Evolutionary conservation across 805 yeast species (phyloP).

Genomic region (Metschnikowia picachoensis): DNA sequence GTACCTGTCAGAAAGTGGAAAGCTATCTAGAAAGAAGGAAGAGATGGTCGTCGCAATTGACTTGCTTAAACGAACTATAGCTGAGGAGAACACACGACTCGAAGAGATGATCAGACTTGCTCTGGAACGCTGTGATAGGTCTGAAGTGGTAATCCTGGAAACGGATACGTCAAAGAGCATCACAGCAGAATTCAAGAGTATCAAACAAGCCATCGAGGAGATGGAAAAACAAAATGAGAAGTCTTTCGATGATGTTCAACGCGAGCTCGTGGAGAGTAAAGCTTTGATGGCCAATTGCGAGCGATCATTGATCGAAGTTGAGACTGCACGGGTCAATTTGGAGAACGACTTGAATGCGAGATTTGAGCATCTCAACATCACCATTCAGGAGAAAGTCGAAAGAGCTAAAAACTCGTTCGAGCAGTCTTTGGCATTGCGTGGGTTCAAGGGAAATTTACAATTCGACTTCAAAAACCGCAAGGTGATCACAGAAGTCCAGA

Average conservation of each 20-base stretch:
- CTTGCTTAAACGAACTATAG: slow-evolving; percentile 11
- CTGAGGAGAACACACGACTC: slow-evolving; percentile 12
- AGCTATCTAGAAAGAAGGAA: slow-evolving; percentile 12
- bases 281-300: slow-evolving; percentile 41
- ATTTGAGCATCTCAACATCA: slow-evolving; percentile 30
- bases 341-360: slow-evolving; percentile 30
- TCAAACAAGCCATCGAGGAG: slow-evolving; percentile 44
- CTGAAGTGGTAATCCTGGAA: slow-evolving; percentile 38
- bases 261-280: slow-evolving; percentile 43
- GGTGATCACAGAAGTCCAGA: slow-evolving; percentile 58
- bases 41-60: slow-evolving; percentile 14
- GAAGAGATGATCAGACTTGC: slow-evolving; percentile 25
- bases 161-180: slow-evolving; percentile 46
- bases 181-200: slow-evolving; percentile 43
- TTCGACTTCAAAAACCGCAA: slow-evolving; percentile 53
- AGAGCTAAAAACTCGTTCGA: slow-evolving; percentile 46
- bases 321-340: slow-evolving; percentile 23
- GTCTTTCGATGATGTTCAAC: slow-evolving; percentile 51
- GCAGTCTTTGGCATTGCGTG: slow-evolving; percentile 58
- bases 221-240: slow-evolving; percentile 54
- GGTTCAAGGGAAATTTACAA: slow-evolving; percentile 66
- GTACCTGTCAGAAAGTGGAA: slow-evolving; percentile 14
- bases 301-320: slow-evolving; percentile 34
- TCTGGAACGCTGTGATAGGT: slow-evolving; percentile 43
- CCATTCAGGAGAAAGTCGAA: slow-evolving; percentile 27